Evolutionary conservation across 2,329 filamentous ascomycete species (phyloP).

Genomic region (Graphiopsis chlorocephala): DNA sequence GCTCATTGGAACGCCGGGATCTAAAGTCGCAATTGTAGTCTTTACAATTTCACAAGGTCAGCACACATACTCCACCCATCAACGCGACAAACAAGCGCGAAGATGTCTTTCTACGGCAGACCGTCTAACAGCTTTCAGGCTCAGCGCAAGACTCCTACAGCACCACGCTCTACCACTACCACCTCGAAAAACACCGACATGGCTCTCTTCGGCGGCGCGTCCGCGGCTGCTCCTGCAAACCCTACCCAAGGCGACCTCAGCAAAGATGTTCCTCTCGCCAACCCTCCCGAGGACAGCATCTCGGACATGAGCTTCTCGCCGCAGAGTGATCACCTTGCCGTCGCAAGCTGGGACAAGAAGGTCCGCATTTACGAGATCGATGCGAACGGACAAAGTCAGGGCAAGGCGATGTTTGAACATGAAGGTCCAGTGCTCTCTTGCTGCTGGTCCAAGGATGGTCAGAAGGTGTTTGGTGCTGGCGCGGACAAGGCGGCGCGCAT

Average conservation of each 20-base stretch:
- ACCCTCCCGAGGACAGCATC: constrained; percentile 83
- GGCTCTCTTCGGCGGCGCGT: constrained; percentile 59
- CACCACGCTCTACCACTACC: not conserved
- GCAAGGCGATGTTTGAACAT: constrained; percentile 82
- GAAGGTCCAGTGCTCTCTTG: constrained; percentile 79
- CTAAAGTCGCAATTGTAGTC: not conserved
- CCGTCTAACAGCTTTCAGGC: constrained; percentile 8
- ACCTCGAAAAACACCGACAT: constrained; percentile 44
- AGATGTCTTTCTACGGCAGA: constrained; percentile 3
- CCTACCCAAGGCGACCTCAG: constrained; percentile 87
- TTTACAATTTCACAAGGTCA: constrained; percentile 2
- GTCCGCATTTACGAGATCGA: constrained; percentile 95
- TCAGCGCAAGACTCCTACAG: not conserved
- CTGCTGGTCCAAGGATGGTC: constrained; percentile 91
- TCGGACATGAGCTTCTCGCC: constrained; percentile 83
- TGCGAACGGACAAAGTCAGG: constrained; percentile 71
- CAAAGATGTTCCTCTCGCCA: constrained; percentile 76
- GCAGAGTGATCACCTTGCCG: constrained; percentile 75
- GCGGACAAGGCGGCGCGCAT: constrained; percentile 89
- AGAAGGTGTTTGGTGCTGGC: constrained; percentile 80
- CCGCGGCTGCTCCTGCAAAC: constrained; percentile 53
- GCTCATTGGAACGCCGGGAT: not conserved
- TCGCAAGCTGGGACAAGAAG: constrained; percentile 96
- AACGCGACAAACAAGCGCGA: constrained; percentile 7
- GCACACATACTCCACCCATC: not conserved